Evolutionary conservation across 2,329 filamentous ascomycete species (phyloP).

Genomic region (Pestalotiopsis sp.): DNA sequence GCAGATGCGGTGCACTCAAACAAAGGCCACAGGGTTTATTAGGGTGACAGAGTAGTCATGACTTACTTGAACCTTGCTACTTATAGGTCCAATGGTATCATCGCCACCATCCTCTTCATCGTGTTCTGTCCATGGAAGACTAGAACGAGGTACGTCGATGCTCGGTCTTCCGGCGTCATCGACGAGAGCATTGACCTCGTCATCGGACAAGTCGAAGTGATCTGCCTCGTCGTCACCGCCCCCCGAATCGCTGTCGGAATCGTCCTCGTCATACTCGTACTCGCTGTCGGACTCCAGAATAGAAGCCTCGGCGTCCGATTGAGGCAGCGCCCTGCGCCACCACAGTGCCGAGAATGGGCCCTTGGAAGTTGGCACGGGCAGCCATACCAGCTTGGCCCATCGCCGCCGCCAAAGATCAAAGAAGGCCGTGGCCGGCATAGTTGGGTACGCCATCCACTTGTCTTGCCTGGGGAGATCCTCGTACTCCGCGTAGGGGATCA

Average conservation of each 20-base stretch:
- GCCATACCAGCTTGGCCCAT: neutral
- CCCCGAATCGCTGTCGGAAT: neutral
- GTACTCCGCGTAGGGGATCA: neutral
- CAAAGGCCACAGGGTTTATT: neutral
- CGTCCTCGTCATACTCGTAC: neutral
- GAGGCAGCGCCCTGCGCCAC: neutral
- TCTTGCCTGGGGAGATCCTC: neutral
- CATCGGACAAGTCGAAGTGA: neutral
- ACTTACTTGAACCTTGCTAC: neutral
- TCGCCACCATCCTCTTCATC: neutral
- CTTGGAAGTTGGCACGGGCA: neutral
- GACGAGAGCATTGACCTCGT: neutral
- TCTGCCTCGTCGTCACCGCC: neutral
- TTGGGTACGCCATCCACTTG: neutral
- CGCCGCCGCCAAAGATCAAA: conserved; percentile 1
- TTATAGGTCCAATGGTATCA: neutral
- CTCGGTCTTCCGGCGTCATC: neutral
- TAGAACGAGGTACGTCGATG: neutral
- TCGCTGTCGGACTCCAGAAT: neutral
- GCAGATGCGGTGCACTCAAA: neutral
- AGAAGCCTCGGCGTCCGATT: neutral
- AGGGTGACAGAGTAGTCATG: neutral
- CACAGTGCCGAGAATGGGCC: neutral
- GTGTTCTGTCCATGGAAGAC: neutral
- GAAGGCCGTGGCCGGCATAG: neutral